These are phyloP conservation scores for Spongispora temasekensis DNA, from an alignment of 1,284 basidiomycete genomes.

Conservation along the genomic window DNA sequence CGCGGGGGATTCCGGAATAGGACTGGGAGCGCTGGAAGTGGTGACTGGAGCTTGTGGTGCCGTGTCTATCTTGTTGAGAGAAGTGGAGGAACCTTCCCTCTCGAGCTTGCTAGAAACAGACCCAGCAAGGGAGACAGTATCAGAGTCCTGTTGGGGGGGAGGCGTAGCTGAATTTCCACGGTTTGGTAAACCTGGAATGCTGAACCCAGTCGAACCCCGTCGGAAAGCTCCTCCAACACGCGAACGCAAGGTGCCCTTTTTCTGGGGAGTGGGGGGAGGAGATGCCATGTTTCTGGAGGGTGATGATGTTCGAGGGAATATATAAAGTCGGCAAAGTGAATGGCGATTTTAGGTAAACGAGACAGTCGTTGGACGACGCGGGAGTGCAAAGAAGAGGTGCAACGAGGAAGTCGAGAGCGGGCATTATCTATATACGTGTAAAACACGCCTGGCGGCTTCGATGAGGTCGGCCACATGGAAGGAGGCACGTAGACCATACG, in stretches of 20 bases:
- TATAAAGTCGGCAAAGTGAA: slow-evolving; percentile 7
- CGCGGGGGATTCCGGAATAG: slow-evolving; percentile 57
- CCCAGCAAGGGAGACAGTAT: slow-evolving; percentile 27
- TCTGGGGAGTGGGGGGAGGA: slow-evolving; percentile 30
- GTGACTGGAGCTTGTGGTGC: slow-evolving; percentile 15
- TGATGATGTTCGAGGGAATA: slow-evolving; percentile 2
- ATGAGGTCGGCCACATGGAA: slow-evolving; percentile 32
- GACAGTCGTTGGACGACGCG: slow-evolving; percentile 13
- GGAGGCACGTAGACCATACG: slow-evolving; percentile 20
- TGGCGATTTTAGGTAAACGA: slow-evolving; percentile 11
- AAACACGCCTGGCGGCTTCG: slow-evolving; percentile 37
- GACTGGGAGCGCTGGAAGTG: slow-evolving; percentile 40
- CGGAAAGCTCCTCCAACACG: slow-evolving; percentile 37
- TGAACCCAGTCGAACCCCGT: slow-evolving; percentile 37
- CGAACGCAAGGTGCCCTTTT: slow-evolving; percentile 35
- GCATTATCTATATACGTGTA: slow-evolving; percentile 32
- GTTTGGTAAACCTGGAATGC: slow-evolving; percentile 30
- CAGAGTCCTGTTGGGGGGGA: slow-evolving; percentile 32
- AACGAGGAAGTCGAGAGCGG: slow-evolving; percentile 19
- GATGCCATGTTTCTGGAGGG: slow-evolving; percentile 20
- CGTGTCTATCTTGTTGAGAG: slow-evolving; percentile 32
- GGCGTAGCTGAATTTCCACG: slow-evolving; percentile 29
- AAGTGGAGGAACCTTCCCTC: slow-evolving; percentile 31
- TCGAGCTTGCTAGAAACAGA: slow-evolving; percentile 30
- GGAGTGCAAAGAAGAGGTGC: slow-evolving; percentile 22